These are phyloP conservation scores for Citrullus colocynthis DNA, from an alignment of 306 rosid genomes.

Conservation along the genomic window DNA sequence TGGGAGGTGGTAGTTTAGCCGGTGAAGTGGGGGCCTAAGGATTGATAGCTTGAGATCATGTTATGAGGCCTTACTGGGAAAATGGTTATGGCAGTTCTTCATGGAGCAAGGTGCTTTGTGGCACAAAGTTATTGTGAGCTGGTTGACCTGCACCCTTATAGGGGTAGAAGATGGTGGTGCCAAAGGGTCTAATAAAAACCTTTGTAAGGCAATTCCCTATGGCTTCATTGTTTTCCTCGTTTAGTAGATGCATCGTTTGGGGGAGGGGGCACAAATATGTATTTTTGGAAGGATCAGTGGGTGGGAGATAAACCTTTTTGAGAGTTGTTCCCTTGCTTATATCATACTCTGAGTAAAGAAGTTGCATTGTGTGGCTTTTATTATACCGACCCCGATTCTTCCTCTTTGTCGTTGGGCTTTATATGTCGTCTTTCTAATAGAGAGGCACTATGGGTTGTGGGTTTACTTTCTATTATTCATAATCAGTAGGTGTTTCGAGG, in stretches of 20 bases:
- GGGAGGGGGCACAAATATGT: too few relatives aligned
- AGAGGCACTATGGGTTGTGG: background rate
- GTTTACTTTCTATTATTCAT: background rate
- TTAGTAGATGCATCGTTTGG: too few relatives aligned
- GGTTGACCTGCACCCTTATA: background rate
- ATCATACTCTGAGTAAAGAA: background rate
- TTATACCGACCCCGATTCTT: background rate
- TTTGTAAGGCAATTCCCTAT: background rate
- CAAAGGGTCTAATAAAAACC: background rate
- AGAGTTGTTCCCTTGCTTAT: background rate
- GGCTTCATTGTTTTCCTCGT: background rate
- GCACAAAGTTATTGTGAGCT: background rate
- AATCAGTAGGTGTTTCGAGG: background rate
- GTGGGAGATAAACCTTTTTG: background rate
- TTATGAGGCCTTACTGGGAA: background rate
- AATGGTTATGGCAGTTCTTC: background rate
- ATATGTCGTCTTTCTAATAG: background rate
- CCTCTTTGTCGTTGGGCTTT: background rate
- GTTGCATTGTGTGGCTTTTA: background rate
- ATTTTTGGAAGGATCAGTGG: background rate
- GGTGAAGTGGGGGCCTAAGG: background rate
- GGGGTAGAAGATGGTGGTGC: background rate
- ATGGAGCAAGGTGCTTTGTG: background rate
- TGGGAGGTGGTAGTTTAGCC: background rate
- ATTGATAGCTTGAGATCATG: background rate